Evolutionary conservation across 768 basidiomycete genomes (phyloP).

Genomic region (Coprinopsis cinerea): DNA sequence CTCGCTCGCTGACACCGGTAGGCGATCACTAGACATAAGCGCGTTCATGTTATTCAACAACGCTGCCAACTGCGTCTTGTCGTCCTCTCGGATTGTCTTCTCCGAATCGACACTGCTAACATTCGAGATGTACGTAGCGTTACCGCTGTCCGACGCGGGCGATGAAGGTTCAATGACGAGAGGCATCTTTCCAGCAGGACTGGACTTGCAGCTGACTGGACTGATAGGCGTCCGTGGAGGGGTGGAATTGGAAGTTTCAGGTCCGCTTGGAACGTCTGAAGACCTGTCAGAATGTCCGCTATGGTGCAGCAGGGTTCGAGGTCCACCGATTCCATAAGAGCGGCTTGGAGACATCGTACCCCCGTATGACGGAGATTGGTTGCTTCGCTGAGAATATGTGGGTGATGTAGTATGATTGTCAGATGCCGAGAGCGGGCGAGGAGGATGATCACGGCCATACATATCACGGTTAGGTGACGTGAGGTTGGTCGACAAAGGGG

Average conservation of each 20-base stretch:
- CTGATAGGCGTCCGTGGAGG: conserved; percentile 64
- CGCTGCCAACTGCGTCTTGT: conserved; percentile 16
- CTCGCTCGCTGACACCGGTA: conserved; percentile 7
- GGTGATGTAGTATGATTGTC: conserved; percentile 41
- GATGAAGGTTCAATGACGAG: conserved; percentile 19
- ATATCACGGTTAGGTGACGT: conserved; percentile 7
- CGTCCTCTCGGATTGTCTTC: conserved; percentile 20
- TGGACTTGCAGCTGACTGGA: conserved; percentile 37
- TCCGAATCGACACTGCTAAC: conserved; percentile 14
- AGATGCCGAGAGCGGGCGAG: conserved; percentile 60
- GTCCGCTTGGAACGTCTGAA: conserved; percentile 30
- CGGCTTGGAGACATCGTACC: conserved; percentile 34
- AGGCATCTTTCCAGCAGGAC: conserved; percentile 15
- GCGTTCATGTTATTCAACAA: conserved; percentile 13
- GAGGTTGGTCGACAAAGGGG: conserved; percentile 15
- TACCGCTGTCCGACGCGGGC: conserved; percentile 20
- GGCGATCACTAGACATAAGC: conserved; percentile 10
- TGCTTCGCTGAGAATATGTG: conserved; percentile 25
- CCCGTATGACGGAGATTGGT: conserved; percentile 34
- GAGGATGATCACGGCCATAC: conserved; percentile 44
- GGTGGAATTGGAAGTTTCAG: conserved; percentile 38
- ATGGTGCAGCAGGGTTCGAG: conserved; percentile 25
- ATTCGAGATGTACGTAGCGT: conserved; percentile 8
- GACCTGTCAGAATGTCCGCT: conserved; percentile 30
- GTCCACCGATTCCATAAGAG: conserved; percentile 23